A percentile compares a stretch with the other conserved stretches of the same genome.
These are phyloP conservation scores for Yamadazyma kitorensis DNA, from an alignment of 805 yeast genomes.

Conservation along the genomic window DNA sequence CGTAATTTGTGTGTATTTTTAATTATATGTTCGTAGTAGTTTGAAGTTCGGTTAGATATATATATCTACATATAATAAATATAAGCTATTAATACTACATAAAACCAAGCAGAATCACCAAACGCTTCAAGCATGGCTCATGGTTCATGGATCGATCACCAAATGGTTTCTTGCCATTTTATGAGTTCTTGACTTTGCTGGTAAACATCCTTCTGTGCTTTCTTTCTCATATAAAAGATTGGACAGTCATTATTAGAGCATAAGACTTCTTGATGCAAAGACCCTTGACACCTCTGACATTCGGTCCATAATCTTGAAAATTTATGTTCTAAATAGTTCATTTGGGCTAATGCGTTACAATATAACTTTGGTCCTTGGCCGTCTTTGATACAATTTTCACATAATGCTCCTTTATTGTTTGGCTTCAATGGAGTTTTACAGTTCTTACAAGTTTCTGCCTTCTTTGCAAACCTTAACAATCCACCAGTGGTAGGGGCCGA, in stretches of 20 bases:
- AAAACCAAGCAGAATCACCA: too few relatives aligned
- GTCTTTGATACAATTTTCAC: conserved; percentile 75
- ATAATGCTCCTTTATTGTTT: conserved; percentile 65
- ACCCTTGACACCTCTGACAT: conserved; percentile 97
- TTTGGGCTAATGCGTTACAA: conserved; percentile 73
- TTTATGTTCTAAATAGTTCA: conserved; percentile 76
- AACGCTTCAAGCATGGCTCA: too few relatives aligned
- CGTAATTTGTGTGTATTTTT: neutral
- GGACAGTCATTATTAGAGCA: conserved; percentile 97
- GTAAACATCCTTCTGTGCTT: conserved; percentile 70
- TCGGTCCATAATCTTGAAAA: conserved; percentile 95
- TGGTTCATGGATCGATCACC: too few relatives aligned
- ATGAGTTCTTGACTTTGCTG: conserved; percentile 55
- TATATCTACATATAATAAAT: too few relatives aligned
- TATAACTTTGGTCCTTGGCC: conserved; percentile 78
- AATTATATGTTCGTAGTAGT: too few relatives aligned
- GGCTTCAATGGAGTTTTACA: conserved; percentile 78
- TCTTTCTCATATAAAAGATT: conserved; percentile 93
- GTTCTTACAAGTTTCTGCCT: conserved; percentile 82
- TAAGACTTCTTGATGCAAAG: conserved; percentile 90
- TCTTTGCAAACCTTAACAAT: conserved; percentile 85
- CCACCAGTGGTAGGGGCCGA: conserved; percentile 83
- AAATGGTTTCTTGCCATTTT: conserved; percentile 61
- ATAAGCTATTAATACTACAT: too few relatives aligned
- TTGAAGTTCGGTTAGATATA: too few relatives aligned